These are phyloP conservation scores for Fraxinus excelsior DNA, from an alignment of 257 asterid species.

Conservation along the genomic window DNA sequence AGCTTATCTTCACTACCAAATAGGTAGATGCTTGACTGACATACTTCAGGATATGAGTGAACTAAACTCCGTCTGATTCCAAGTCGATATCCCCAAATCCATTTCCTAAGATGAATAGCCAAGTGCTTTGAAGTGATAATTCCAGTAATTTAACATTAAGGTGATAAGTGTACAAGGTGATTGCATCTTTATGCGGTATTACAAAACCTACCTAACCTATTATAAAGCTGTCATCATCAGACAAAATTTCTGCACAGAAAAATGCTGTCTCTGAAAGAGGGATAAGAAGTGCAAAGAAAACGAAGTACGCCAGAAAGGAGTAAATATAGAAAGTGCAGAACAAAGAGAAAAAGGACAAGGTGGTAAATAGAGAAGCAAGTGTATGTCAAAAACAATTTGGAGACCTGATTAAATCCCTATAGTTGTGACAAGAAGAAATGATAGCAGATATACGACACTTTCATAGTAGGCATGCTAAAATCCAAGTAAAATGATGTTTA, in stretches of 20 bases:
- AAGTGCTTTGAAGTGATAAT: no score
- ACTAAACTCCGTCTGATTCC: no score
- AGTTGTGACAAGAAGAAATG: no score
- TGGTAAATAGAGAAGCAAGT: neutral
- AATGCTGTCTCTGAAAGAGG: neutral
- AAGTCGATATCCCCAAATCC: neutral
- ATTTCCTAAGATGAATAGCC: neutral
- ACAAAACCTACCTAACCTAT: neutral
- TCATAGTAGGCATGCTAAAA: neutral
- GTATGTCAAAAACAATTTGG: neutral
- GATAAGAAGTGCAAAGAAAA: neutral
- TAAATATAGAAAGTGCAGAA: neutral
- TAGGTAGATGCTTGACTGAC: no score
- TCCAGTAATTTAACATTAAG: neutral
- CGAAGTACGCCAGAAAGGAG: no score
- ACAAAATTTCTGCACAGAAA: neutral
- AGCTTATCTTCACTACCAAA: neutral
- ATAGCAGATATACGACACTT: neutral
- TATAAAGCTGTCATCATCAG: neutral
- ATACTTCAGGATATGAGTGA: no score
- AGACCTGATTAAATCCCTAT: neutral
- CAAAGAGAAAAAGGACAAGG: neutral
- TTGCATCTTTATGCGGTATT: no score
- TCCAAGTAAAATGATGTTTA: neutral
- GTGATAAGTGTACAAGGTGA: neutral